Evolutionary conservation across 2,329 filamentous ascomycete species (phyloP).

Genomic region (Colletotrichum lindemuthianum): DNA sequence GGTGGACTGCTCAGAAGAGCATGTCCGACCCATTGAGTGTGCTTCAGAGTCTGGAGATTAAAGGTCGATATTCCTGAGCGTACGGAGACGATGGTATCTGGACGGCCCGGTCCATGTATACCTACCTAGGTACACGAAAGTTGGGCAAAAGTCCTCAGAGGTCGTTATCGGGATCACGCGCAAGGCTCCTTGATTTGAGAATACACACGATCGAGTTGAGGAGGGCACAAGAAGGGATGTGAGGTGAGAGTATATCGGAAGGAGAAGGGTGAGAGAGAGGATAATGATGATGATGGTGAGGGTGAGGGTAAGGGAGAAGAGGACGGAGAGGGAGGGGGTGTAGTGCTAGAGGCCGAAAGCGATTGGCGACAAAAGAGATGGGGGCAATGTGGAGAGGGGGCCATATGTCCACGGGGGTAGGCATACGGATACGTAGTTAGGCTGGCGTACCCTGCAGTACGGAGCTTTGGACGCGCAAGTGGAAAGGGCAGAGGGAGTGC

Average conservation of each 20-base stretch:
- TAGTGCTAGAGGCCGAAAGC: not conserved
- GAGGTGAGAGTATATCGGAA: no score
- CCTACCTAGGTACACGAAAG: no score
- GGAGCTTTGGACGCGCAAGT: constrained; percentile 9
- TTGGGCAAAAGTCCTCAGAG: not conserved
- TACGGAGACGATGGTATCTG: constrained; percentile 20
- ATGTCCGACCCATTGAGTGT: not conserved
- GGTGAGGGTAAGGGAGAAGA: constrained; percentile 1
- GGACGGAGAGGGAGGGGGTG: constrained; percentile 2
- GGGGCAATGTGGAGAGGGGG: constrained; percentile 1
- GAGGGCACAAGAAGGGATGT: not conserved
- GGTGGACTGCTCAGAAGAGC: constrained; percentile 26
- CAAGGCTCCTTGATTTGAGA: constrained; percentile 32
- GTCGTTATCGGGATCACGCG: constrained; percentile 26
- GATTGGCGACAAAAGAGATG: constrained; percentile 22
- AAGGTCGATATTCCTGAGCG: constrained; percentile 27
- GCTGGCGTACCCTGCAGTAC: not conserved
- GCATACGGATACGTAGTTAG: constrained; percentile 9
- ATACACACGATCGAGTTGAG: constrained; percentile 22
- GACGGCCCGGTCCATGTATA: constrained; percentile 15
- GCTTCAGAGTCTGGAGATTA: constrained; percentile 30
- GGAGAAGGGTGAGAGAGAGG: no score
- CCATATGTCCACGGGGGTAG: constrained; percentile 7
- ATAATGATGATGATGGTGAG: constrained; percentile 17
- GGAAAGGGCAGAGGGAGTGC: constrained; percentile 19